phyloP scores from a whole-genome alignment of 805 yeast genomes.

The Wilhelminamyces savonicus region DNA sequence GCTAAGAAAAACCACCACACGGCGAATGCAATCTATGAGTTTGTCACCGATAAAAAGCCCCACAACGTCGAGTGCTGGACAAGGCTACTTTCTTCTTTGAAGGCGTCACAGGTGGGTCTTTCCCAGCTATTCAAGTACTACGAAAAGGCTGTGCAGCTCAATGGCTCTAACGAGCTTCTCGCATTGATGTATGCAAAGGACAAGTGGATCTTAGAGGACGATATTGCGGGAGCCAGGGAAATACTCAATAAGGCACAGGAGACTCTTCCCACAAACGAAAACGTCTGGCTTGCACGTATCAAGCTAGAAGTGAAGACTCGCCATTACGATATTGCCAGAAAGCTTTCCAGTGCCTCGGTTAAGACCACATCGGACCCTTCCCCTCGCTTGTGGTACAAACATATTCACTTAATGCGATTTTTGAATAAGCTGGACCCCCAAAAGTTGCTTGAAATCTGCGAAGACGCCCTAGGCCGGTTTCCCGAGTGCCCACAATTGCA shows the following conservation, averaged over 20 bases:
- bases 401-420: constrained; percentile 46
- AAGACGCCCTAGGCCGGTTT: constrained; percentile 42
- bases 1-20: constrained; percentile 20
- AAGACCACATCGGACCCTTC: constrained; percentile 13
- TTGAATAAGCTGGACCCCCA: constrained; percentile 13
- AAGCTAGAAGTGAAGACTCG: constrained; percentile 50
- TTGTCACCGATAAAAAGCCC: constrained; percentile 43
- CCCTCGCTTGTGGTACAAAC: constrained; percentile 57
- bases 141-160: constrained; percentile 44
- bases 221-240: constrained; percentile 45
- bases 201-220: constrained; percentile 44
- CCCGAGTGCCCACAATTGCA: constrained; percentile 49
- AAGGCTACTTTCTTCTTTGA: constrained; percentile 29
- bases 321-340: constrained; percentile 34
- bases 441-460: constrained; percentile 20
- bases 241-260: constrained; percentile 46
- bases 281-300: constrained; percentile 66
- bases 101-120: constrained; percentile 9
- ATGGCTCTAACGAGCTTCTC: constrained; percentile 46
- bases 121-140: constrained; percentile 29
- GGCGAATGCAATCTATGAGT: constrained; percentile 43
- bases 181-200: constrained; percentile 72
- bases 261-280: constrained; percentile 40
- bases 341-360: constrained; percentile 17
- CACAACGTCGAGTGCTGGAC: constrained; percentile 43